These are phyloP conservation scores for Gonapodya prolifera DNA, from an alignment of 192 early-diverging fungal genomes.

Conservation along the genomic window DNA sequence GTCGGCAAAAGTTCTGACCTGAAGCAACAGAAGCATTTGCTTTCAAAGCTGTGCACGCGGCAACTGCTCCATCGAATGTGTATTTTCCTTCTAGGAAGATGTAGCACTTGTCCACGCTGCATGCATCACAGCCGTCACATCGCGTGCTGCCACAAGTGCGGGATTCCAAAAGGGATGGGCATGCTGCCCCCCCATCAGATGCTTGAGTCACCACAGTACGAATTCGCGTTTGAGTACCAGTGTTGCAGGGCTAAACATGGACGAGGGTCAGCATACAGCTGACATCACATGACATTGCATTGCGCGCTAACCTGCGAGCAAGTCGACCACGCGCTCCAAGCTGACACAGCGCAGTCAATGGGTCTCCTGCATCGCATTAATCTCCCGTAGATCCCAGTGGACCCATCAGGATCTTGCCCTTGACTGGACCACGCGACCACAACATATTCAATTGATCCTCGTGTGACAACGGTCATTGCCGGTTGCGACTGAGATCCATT, in stretches of 20 bases:
- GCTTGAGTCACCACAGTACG: not conserved
- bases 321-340: not conserved
- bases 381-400: not conserved
- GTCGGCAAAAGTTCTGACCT: not conserved
- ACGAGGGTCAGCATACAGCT: too few relatives aligned
- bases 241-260: not conserved
- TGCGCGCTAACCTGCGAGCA: not conserved
- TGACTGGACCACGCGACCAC: not conserved
- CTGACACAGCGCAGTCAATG: not conserved
- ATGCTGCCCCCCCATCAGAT: not conserved
- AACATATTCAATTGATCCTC: not conserved
- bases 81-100: not conserved
- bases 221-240: not conserved
- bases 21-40: not conserved
- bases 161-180: not conserved
- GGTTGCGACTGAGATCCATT: not conserved
- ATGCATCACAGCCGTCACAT: not conserved
- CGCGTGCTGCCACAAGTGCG: not conserved
- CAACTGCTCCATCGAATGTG: not conserved
- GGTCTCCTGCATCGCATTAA: not conserved
- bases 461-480: not conserved
- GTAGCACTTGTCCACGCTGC: not conserved
- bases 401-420: not conserved
- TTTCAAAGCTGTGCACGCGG: not conserved
- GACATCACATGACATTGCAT: too few relatives aligned